Percentiles rank a stretch among this genome's conserved stretches.
phyloP scores from a whole-genome alignment of 192 early-diverging fungal species.

The Diversispora epigaea region DNA sequence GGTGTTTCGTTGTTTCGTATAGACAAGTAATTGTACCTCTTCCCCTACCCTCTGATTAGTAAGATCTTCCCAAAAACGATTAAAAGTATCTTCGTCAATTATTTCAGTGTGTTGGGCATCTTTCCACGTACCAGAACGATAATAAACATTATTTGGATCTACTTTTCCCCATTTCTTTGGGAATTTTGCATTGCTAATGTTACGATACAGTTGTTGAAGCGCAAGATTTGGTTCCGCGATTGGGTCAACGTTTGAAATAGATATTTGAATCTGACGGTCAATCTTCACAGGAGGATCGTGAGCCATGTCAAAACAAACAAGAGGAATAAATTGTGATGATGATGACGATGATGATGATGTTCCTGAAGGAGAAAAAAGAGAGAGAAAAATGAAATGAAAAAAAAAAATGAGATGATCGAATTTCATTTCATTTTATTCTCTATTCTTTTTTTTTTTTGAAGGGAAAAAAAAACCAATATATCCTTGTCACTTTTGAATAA shows the following conservation, averaged over 20 bases:
- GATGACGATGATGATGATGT: not conserved
- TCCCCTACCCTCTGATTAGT: not conserved
- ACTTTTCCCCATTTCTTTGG: constrained; percentile 29
- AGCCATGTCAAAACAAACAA: constrained; percentile 18
- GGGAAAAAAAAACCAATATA: not conserved
- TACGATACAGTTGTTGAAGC: not conserved
- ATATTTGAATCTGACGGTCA: not conserved
- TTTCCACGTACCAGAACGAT: constrained; percentile 2
- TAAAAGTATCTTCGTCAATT: constrained; percentile 5
- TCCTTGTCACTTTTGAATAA: not conserved
- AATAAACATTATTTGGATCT: constrained; percentile 1
- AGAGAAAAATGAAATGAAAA: not conserved
- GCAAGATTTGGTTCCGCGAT: not conserved
- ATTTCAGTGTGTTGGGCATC: not conserved
- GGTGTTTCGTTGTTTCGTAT: not conserved
- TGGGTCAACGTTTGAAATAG: not conserved
- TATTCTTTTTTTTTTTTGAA: not conserved
- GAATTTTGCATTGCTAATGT: not conserved
- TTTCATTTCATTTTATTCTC: too few species aligned
- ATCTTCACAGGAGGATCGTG: not conserved
- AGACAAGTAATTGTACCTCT: constrained; percentile 23
- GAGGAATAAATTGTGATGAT: not conserved
- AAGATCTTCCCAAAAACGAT: not conserved
- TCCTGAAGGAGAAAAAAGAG: not conserved
- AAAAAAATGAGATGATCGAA: not conserved